phyloP scores from a whole-genome alignment of 495 filamentous ascomycete genomes.

The Penicillium paxilli region DNA sequence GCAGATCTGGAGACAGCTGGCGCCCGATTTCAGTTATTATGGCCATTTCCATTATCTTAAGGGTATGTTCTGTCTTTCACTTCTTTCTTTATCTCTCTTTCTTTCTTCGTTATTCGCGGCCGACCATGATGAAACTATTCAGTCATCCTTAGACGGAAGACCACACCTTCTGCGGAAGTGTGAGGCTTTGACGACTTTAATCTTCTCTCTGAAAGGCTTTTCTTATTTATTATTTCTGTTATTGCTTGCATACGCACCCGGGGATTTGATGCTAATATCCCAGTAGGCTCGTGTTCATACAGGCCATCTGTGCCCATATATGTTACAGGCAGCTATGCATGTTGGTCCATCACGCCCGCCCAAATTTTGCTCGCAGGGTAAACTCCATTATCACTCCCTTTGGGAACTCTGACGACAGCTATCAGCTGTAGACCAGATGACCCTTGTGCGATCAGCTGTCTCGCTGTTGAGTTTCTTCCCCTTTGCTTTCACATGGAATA shows the following conservation, averaged over 20 bases:
- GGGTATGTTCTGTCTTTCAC: not conserved
- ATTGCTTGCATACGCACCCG: not conserved
- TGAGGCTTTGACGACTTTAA: constrained; percentile 27
- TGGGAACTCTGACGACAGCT: no score
- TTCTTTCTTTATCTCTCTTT: not conserved
- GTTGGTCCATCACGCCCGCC: no score
- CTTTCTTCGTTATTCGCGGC: not conserved
- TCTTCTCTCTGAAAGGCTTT: constrained; percentile 24
- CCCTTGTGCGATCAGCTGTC: no score
- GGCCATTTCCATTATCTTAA: not conserved
- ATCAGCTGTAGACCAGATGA: no score
- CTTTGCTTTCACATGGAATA: no score
- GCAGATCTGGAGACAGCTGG: not conserved
- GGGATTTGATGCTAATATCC: not conserved
- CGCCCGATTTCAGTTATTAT: not conserved
- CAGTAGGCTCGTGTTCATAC: not conserved
- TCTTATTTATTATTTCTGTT: not conserved
- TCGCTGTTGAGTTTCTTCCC: no score
- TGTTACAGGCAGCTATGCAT: no score
- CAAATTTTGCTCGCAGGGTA: no score
- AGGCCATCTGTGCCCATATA: no score
- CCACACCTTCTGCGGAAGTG: constrained; percentile 42
- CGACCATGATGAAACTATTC: constrained; percentile 41
- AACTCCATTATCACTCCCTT: no score
- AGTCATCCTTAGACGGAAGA: constrained; percentile 51